These are phyloP conservation scores for Aspergillus homomorphus DNA, from an alignment of 495 filamentous ascomycete genomes.

Conservation along the genomic window DNA sequence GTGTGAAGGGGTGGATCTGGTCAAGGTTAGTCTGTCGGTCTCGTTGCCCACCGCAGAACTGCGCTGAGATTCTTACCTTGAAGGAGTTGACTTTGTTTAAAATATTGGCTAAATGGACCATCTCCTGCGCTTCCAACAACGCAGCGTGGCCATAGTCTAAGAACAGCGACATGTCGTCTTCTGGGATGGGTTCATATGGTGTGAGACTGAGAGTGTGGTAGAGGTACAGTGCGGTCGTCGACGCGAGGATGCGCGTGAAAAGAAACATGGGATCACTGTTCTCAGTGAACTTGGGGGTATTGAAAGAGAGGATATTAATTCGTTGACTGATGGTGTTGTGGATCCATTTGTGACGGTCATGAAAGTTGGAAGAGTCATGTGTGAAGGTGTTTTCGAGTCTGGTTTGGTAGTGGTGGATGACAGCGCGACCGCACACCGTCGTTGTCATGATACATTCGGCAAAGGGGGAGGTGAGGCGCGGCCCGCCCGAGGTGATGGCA, in stretches of 20 bases:
- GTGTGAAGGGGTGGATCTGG: constrained; percentile 20
- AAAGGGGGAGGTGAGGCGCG: constrained; percentile 38
- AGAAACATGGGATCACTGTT: constrained; percentile 43
- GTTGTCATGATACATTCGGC: constrained; percentile 47
- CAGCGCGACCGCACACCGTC: constrained; percentile 45
- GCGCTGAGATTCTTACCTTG: constrained; percentile 18
- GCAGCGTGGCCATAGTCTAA: neutral
- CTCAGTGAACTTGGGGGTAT: constrained; percentile 20
- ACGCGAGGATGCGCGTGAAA: constrained; percentile 41
- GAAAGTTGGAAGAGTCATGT: constrained; percentile 32
- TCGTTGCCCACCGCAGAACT: neutral
- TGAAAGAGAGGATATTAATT: constrained; percentile 26
- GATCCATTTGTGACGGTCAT: constrained; percentile 45
- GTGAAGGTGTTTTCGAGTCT: constrained; percentile 26
- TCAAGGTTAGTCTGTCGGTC: neutral
- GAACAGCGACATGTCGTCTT: constrained; percentile 7
- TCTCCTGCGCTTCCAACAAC: constrained; percentile 25
- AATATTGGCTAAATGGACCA: constrained; percentile 37
- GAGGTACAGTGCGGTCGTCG: constrained; percentile 41
- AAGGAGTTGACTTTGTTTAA: constrained; percentile 44
- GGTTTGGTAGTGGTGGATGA: constrained; percentile 42
- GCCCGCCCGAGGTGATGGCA: constrained; percentile 28
- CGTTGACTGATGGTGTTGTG: constrained; percentile 36
- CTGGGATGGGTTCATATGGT: no score
- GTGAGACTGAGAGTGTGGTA: constrained; percentile 11